These are phyloP conservation scores for Hemisphaericaspora nanyangensis DNA, from an alignment of 805 yeast species.

Conservation along the genomic window DNA sequence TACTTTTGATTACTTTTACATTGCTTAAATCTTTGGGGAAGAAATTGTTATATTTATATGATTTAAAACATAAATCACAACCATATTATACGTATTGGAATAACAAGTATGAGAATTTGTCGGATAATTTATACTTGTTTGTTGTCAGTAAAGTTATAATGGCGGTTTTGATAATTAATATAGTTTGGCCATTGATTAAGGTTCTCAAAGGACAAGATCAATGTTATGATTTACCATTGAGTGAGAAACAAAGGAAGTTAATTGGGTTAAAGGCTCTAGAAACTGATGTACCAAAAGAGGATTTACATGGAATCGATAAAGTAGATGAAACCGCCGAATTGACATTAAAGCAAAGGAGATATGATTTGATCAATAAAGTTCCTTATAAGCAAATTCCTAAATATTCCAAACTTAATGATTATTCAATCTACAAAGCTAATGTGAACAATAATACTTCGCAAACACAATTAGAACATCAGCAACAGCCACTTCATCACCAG, in stretches of 20 bases:
- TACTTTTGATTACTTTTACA: slow-evolving; percentile 25
- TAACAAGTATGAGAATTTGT: neutral
- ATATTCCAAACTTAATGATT: slow-evolving; percentile 13
- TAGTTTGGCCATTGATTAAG: slow-evolving; percentile 17
- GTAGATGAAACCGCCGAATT: slow-evolving; percentile 15
- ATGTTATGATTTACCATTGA: slow-evolving; percentile 49
- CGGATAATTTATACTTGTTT: slow-evolving; percentile 4
- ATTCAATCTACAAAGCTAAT: slow-evolving; percentile 1
- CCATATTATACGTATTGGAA: slow-evolving; percentile 1
- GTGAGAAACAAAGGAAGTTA: slow-evolving; percentile 40
- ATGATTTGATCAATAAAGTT: slow-evolving; percentile 11
- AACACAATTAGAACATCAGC: neutral
- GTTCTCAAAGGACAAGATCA: slow-evolving; percentile 43
- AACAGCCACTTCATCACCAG: too few relatives aligned
- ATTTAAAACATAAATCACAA: slow-evolving; percentile 3
- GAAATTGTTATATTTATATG: slow-evolving; percentile 9
- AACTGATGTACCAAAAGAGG: slow-evolving; percentile 3
- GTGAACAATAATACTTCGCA: neutral
- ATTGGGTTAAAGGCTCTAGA: slow-evolving; percentile 33
- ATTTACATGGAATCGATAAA: slow-evolving; percentile 3
- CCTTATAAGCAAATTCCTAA: slow-evolving; percentile 16
- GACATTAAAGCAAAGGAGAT: slow-evolving; percentile 19
- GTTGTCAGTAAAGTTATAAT: neutral
- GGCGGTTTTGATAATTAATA: slow-evolving; percentile 3
- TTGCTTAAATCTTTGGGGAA: slow-evolving; percentile 15